Percentiles rank a stretch among this genome's conserved stretches.
phyloP scores from a whole-genome alignment of 768 basidiomycete genomes.

The Tulasnella sp. region DNA sequence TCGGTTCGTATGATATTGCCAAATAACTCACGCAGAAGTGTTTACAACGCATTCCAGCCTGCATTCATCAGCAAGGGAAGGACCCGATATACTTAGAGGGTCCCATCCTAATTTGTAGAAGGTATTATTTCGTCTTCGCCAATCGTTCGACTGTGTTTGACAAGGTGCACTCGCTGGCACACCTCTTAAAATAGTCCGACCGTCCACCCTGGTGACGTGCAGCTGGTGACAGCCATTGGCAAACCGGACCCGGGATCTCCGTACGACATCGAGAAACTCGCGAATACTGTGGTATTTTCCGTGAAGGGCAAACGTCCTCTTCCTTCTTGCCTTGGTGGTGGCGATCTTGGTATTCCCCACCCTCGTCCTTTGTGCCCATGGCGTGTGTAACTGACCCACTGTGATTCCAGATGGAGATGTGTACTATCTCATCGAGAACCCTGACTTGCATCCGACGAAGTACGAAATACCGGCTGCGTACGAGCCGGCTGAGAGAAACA shows the following conservation, averaged over 20 bases:
- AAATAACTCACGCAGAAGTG: not conserved
- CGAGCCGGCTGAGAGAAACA: too few relatives aligned
- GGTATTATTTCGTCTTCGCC: not conserved
- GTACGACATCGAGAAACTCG: conserved; percentile 44
- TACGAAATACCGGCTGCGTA: conserved; percentile 29
- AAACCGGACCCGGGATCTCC: conserved; percentile 48
- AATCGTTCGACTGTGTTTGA: not conserved
- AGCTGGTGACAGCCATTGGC: conserved; percentile 67
- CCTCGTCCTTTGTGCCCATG: not conserved
- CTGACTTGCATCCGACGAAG: conserved; percentile 13
- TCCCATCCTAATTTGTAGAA: conserved; percentile 58
- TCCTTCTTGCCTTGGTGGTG: conserved; percentile 37
- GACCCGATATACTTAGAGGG: conserved; percentile 64
- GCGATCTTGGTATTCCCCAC: conserved; percentile 34
- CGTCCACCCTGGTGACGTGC: conserved; percentile 75
- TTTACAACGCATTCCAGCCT: conserved; percentile 11
- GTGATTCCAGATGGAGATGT: conserved; percentile 31
- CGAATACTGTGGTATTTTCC: conserved; percentile 74
- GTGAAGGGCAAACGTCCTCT: conserved; percentile 47
- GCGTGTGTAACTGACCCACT: not conserved
- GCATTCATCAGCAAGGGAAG: conserved; percentile 50
- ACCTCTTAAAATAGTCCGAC: conserved; percentile 62
- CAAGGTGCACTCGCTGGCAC: not conserved
- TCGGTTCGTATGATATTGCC: conserved; percentile 52
- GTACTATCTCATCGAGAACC: conserved; percentile 28